phyloP scores from a whole-genome alignment of 495 filamentous ascomycete species.

The Lasiosphaeria miniovina region DNA sequence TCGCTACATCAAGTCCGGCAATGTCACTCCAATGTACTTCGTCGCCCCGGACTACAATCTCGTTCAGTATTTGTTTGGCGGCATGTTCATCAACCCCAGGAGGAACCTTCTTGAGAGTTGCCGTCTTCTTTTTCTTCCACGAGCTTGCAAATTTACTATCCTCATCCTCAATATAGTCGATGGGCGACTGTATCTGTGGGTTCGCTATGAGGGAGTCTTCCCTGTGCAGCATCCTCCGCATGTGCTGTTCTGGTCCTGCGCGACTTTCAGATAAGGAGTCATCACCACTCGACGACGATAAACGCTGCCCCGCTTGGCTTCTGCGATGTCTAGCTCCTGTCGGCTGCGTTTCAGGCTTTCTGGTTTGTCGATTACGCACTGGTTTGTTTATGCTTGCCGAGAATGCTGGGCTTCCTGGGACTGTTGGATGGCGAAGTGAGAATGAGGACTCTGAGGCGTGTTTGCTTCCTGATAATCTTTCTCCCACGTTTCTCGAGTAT shows the following conservation, averaged over 20 bases:
- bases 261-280: constrained; percentile 17
- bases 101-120: constrained; percentile 72
- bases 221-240: constrained; percentile 6
- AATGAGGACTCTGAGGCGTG: constrained; percentile 20
- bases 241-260: constrained; percentile 1
- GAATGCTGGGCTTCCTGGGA: constrained; percentile 1
- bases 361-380: constrained; percentile 13
- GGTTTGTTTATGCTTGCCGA: constrained; percentile 11
- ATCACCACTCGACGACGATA: constrained; percentile 22
- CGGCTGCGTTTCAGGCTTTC: constrained; percentile 6
- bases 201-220: constrained; percentile 20
- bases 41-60: constrained; percentile 93
- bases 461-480: constrained; percentile 5
- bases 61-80: constrained; percentile 89
- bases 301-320: constrained; percentile 2
- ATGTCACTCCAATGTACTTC: constrained; percentile 95
- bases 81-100: constrained; percentile 76
- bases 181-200: constrained; percentile 12
- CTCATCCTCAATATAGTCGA: constrained; percentile 26
- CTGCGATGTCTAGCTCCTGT: constrained; percentile 7
- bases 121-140: constrained; percentile 48
- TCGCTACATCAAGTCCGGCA: constrained; percentile 85
- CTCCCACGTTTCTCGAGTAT: constrained; percentile 3
- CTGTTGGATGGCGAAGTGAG: constrained; percentile 13
- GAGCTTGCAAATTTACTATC: constrained; percentile 40